Percentiles rank a stretch among this genome's conserved stretches.
Conservation (phyloP, 2,329 filamentous ascomycete genomes). For the Penicillium sp. region DNA sequence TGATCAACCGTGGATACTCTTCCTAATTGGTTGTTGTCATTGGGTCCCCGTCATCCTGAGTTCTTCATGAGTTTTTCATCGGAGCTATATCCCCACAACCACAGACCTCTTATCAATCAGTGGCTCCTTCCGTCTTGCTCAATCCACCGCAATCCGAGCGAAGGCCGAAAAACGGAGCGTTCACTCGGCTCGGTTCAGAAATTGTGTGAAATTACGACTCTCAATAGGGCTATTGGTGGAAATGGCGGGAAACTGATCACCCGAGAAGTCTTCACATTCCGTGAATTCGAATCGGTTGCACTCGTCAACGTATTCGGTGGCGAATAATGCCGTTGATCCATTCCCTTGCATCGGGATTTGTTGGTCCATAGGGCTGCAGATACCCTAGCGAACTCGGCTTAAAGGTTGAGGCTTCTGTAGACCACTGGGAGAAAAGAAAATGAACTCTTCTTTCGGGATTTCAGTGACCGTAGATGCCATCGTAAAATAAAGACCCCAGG, state of each 20-base stretch:
- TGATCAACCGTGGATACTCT: slow-evolving; percentile 1
- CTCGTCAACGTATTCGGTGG: not conserved
- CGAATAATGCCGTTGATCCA: slow-evolving; percentile 5
- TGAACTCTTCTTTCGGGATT: too few relatives aligned
- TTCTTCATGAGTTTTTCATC: slow-evolving; percentile 8
- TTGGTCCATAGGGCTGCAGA: not conserved
- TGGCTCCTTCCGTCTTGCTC: slow-evolving; percentile 1
- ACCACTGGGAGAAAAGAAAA: too few relatives aligned
- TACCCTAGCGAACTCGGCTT: not conserved
- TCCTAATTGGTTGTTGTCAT: slow-evolving; percentile 1
- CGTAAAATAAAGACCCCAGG: too few relatives aligned
- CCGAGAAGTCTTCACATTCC: not conserved
- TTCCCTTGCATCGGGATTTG: slow-evolving; percentile 2
- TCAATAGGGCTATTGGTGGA: not conserved
- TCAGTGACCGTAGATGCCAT: too few relatives aligned
- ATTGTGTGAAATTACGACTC: not conserved
- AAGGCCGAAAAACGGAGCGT: slow-evolving; percentile 18
- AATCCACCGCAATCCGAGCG: slow-evolving; percentile 7
- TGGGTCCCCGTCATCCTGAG: slow-evolving; percentile 1
- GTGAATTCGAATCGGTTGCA: not conserved
- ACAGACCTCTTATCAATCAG: slow-evolving; percentile 25
- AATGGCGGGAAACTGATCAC: not conserved
- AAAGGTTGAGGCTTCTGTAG: too few relatives aligned
- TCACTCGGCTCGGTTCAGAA: not conserved
- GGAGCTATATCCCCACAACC: slow-evolving; percentile 1